A percentile compares a stretch with the other conserved stretches of the same genome.
Conservation (phyloP, 2,329 filamentous ascomycete genomes). For the Talaromyces pinophilus region DNA sequence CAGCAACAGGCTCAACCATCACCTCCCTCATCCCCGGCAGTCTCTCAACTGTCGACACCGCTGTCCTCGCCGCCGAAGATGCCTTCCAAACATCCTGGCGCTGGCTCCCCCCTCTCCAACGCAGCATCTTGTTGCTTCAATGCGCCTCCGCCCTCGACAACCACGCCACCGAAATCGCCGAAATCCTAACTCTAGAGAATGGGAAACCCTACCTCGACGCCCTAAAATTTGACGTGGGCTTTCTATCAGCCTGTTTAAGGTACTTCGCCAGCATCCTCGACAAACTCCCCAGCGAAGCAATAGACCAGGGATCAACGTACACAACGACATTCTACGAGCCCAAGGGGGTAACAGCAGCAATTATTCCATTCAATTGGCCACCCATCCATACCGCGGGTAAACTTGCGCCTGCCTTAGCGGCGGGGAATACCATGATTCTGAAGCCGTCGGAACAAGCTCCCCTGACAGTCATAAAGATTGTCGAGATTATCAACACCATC, state of each 20-base stretch:
- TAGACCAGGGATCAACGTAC: not conserved
- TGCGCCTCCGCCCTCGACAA: not conserved
- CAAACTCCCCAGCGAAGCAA: not conserved
- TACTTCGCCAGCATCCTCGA: not conserved
- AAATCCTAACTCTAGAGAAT: not conserved
- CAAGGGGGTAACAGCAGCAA: not conserved
- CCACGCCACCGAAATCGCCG: not conserved
- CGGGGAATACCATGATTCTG: not conserved
- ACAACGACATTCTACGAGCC: not conserved
- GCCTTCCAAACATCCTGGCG: slow-evolving; percentile 2
- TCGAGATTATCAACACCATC: not conserved
- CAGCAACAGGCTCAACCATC: not conserved
- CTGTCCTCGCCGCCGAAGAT: not conserved
- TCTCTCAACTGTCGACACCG: not conserved
- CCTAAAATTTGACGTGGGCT: not conserved
- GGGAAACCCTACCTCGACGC: not conserved
- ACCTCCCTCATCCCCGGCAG: not conserved
- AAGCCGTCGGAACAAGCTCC: not conserved
- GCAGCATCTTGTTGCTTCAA: not conserved
- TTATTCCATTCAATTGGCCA: not conserved
- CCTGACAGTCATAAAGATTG: not conserved
- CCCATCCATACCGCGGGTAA: not conserved
- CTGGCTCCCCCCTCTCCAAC: not conserved
- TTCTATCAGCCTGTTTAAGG: not conserved
- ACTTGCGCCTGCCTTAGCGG: not conserved